phyloP scores from a whole-genome alignment of 108 stramenopile genomes.

The Cyclostephanos invisitatus region DNA sequence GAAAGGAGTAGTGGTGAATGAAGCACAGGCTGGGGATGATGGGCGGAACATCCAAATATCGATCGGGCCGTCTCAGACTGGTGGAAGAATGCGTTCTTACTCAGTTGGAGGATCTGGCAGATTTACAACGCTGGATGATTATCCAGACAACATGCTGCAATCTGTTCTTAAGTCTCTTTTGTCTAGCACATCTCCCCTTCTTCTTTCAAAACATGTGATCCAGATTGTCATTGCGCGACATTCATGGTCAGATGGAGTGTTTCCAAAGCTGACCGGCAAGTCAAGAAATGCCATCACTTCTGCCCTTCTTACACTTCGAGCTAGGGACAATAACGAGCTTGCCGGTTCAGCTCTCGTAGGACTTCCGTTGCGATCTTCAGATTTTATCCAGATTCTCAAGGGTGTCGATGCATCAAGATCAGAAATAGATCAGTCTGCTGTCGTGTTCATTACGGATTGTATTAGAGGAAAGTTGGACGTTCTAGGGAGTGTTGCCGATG shows the following conservation, averaged over 20 bases:
- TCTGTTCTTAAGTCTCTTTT: conserved; percentile 52
- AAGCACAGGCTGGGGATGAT: conserved; percentile 32
- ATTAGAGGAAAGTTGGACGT: conserved; percentile 46
- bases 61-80: conserved; percentile 67
- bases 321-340: conserved; percentile 28
- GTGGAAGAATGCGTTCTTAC: conserved; percentile 74
- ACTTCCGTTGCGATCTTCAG: conserved; percentile 62
- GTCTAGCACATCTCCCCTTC: conserved; percentile 3
- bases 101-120: conserved; percentile 68
- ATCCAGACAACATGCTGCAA: conserved; percentile 68
- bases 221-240: conserved; percentile 55
- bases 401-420: conserved; percentile 23
- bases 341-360: conserved; percentile 54
- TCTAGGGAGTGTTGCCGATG: conserved; percentile 24
- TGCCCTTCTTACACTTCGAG: conserved; percentile 46
- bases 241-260: conserved; percentile 73
- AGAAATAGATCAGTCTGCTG: conserved; percentile 40
- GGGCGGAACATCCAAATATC: conserved; percentile 57
- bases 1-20: conserved; percentile 61
- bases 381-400: conserved; percentile 53
- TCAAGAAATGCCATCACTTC: conserved; percentile 37
- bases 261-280: conserved; percentile 48
- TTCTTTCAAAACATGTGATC: conserved; percentile 37
- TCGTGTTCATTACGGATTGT: conserved; percentile 65
- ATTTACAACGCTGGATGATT: conserved; percentile 53